phyloP scores from a whole-genome alignment of 441 rosid genomes.

The Rhodomyrtus psidioides region DNA sequence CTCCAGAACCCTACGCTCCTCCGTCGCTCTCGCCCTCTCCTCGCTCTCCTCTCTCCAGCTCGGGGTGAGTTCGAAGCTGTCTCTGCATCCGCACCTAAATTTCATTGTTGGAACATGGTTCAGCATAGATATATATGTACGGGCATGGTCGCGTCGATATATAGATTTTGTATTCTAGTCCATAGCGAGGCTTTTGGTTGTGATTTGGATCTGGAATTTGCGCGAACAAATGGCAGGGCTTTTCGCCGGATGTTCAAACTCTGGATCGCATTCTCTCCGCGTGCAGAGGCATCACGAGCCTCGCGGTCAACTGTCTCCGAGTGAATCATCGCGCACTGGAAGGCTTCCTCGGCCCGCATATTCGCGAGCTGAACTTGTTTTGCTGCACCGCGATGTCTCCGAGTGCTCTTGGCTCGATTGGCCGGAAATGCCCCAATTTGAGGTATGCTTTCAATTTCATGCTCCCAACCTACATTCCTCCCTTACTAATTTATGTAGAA shows the following conservation, averaged over 20 bases:
- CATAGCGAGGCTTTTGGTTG: background rate
- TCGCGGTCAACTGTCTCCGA: conserved; percentile 48
- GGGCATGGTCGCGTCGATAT: background rate
- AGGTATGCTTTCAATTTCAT: conserved; percentile 20
- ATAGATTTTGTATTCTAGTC: background rate
- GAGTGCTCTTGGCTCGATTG: conserved; percentile 29
- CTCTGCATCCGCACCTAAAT: background rate
- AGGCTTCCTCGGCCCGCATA: conserved; percentile 19
- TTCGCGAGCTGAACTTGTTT: conserved; percentile 38
- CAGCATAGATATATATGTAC: too few species aligned
- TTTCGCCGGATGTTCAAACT: conserved; percentile 34
- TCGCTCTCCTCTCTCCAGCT: conserved; percentile 31
- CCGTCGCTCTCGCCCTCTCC: conserved; percentile 32
- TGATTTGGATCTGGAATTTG: background rate
- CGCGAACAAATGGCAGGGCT: conserved; percentile 13
- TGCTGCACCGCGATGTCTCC: conserved; percentile 29
- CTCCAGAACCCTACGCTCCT: conserved; percentile 29
- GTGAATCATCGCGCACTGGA: conserved; percentile 20
- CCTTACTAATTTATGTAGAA: background rate
- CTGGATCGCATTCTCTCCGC: conserved; percentile 23
- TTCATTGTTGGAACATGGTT: too few species aligned
- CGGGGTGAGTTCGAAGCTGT: conserved; percentile 15
- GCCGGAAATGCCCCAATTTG: conserved; percentile 37
- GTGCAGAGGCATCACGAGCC: conserved; percentile 13
- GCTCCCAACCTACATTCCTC: background rate